Base-by-base conservation (phyloP, 768 basidiomycete genomes). In the Agaricus blazei region DNA sequence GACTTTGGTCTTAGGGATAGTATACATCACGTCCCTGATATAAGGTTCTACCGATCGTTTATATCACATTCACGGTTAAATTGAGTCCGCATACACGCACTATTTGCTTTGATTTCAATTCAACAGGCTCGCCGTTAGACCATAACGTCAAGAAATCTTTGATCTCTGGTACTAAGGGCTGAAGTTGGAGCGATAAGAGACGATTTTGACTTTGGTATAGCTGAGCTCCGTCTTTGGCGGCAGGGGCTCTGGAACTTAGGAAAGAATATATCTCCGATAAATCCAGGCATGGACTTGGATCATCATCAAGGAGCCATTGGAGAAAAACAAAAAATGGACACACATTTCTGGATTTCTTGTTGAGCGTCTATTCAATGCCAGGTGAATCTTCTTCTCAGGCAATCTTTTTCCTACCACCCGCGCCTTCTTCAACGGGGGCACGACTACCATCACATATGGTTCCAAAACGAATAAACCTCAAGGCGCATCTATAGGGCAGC, bases 381-480 rank as follows among this genome's bases (percentile, higher is more conserved):
- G 77, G 83, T 41, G 98, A 68, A 67, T 99, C 97, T 59, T 75
- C 83, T 40, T 86, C 80, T 96, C 97, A 98, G 41, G 83, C 85
- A 14, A 75, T 72, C 60, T 80, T 82, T 62, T 81, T 84, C 95
- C 94, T 97, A n/a, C 75, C 79, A 48, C 78, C 61, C 9, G 68
- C 64, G 51, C 82, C 76, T 1, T 67, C 69, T n/a, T 75, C 70
- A 47, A 73, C 71, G 2, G 67, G 62, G 28, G 72, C 75, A 0
- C 92, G 91, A 1, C 85, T 88, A 51, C 97, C 97, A 98, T 62
- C 86, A 77, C 37, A 97, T 83, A 64, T 99, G 94, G 66, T 94
- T 98, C 97, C 97, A 99, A 62, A 98, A 93, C 87, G 90, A 93
- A 67, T 99, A 99, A n/a, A 97, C 87, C 66, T 98, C 98, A 12